Evolutionary conservation across 2,329 filamentous ascomycete genomes (phyloP), one percentile per base, ranked within the genome.

Genomic region (Didymella keratinophila): DNA sequence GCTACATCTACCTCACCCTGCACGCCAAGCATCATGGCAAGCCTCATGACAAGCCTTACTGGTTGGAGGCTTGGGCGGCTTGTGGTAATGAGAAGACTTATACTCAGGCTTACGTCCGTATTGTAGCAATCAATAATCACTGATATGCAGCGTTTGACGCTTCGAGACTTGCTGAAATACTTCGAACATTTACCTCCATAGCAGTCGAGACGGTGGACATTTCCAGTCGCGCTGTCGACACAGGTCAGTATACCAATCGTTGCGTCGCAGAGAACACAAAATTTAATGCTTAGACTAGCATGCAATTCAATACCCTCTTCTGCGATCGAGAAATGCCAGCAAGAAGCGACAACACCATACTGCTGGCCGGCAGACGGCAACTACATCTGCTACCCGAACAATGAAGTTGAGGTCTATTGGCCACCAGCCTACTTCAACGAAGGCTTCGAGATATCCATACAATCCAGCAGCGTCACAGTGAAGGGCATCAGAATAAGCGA

Each of bases 341-440:
- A 21, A 28, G 55, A 42, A 23, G 57, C 57, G 11, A 52, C 58
- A 5, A 62, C 59, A n/a, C 47, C 61, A 20, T 65, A 59, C 46
- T 69, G 65, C 58, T 69, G 52, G 49, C 65, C 67, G 3, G 64
- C 58, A 0, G 67, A 68, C 23, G 60, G 62, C 32, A 64, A 61
- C 4, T 54, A 64, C 9, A 63, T 69, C 42, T 68, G 65, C 52
- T 27, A 27, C 14, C 48, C 51, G 27, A 8, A 10, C 12, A 21
- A 20, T 14, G 10, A 9, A 18, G 23, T 57, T 0, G 12, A 39
- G 44, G 52, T 66, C 56, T 65, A 46, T 43, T 68, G 61, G 62
- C 65, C 66, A 4, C 20, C 45, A 9, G 12, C n/a, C 0, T 64
- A 52, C 55, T 68, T 65, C 58, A 14, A 50, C 20, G 34, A 58